Percentiles rank a stretch among this genome's conserved stretches.
phyloP scores from a whole-genome alignment of 2,329 filamentous ascomycete genomes.

The Fusarium temperatum region DNA sequence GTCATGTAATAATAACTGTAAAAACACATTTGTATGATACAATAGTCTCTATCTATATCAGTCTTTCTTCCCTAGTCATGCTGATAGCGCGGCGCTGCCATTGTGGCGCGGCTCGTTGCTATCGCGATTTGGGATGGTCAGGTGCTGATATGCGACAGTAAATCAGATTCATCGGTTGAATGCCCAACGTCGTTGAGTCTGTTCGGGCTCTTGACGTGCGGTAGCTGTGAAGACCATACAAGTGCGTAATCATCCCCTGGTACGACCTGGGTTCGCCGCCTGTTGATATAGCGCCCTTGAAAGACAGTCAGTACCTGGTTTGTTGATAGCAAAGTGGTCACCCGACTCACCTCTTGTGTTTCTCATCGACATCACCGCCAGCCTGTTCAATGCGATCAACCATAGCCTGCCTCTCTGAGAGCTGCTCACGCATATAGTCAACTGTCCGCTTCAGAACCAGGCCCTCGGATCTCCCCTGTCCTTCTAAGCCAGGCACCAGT shows the following conservation, averaged over 20 bases:
- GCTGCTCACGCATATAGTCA: slow-evolving; percentile 69
- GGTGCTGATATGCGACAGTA: neutral
- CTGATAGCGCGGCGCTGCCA: slow-evolving; percentile 7
- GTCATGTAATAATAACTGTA: slow-evolving; percentile 1
- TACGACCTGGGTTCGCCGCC: slow-evolving; percentile 17
- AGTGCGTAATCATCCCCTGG: slow-evolving; percentile 19
- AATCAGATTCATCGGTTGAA: neutral
- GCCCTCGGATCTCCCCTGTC: slow-evolving; percentile 85
- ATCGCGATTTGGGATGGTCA: neutral
- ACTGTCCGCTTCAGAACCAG: slow-evolving; percentile 79
- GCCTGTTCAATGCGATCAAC: slow-evolving; percentile 66
- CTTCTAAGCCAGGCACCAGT: slow-evolving; percentile 82
- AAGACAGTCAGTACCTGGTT: slow-evolving; percentile 11
- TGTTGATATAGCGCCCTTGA: slow-evolving; percentile 37
- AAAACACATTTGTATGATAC: slow-evolving; percentile 7
- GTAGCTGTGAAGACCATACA: neutral
- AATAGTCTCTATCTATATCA: slow-evolving; percentile 1
- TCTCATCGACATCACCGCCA: slow-evolving; percentile 64
- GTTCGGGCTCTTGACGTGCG: neutral
- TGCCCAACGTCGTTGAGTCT: neutral
- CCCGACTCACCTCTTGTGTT: slow-evolving; percentile 53
- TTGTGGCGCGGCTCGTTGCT: slow-evolving; percentile 3
- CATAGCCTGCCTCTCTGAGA: slow-evolving; percentile 66
- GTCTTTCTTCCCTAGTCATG: slow-evolving; percentile 1
- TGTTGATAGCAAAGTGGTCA: neutral